These are phyloP conservation scores for Candida frijolesensis DNA, from an alignment of 1,139 yeast species.

Conservation along the genomic window DNA sequence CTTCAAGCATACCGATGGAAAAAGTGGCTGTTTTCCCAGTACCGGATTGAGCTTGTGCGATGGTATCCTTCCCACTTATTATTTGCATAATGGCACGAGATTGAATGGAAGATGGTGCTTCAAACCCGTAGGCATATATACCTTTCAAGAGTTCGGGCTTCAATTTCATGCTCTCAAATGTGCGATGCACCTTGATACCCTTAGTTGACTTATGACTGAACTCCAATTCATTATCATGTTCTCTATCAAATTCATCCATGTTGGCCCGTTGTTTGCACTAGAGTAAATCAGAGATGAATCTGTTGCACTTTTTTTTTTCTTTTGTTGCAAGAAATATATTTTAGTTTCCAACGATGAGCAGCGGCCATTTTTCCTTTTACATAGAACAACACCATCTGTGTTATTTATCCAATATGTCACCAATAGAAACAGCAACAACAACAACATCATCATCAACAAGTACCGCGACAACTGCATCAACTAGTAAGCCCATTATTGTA, in stretches of 20 bases:
- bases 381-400: not conserved
- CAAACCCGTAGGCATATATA: constrained; percentile 89
- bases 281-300: not conserved
- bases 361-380: not conserved
- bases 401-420: not conserved
- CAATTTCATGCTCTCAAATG: constrained; percentile 79
- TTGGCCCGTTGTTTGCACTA: not conserved
- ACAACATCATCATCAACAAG: not conserved
- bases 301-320: not conserved
- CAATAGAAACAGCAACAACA: constrained; percentile 6
- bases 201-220: constrained; percentile 58
- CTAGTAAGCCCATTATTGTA: constrained; percentile 37
- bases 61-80: constrained; percentile 85
- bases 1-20: constrained; percentile 87
- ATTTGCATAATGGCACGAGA: constrained; percentile 93
- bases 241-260: constrained; percentile 53
- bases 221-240: constrained; percentile 56
- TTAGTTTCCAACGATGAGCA: constrained; percentile 1
- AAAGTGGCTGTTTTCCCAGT: constrained; percentile 98
- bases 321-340: not conserved
- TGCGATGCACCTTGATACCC: constrained; percentile 60
- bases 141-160: constrained; percentile 73
- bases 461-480: constrained; percentile 6
- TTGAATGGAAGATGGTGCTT: constrained; percentile 93
- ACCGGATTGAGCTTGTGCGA: constrained; percentile 98